phyloP scores from a whole-genome alignment of 2,329 filamentous ascomycete species.

The Pleurostoma richardsiae region DNA sequence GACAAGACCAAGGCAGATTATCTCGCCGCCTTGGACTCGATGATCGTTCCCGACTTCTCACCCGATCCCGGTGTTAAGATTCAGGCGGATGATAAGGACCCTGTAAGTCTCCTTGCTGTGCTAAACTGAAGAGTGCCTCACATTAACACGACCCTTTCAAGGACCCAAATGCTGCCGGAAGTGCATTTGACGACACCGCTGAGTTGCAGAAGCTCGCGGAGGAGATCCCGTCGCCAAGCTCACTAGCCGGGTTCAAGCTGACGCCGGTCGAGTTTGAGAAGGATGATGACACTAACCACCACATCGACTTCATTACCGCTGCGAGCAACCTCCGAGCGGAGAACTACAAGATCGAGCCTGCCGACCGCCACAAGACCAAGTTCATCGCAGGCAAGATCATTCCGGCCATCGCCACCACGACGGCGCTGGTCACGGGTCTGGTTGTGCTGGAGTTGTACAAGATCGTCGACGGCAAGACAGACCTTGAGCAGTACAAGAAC shows the following conservation, averaged over 20 bases:
- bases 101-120: constrained; percentile 42
- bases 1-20: constrained; percentile 68
- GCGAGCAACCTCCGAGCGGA: constrained; percentile 94
- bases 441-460: constrained; percentile 94
- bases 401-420: constrained; percentile 95
- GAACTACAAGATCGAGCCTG: constrained; percentile 94
- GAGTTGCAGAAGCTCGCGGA: constrained; percentile 69
- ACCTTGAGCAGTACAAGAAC: constrained; percentile 99
- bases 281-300: constrained; percentile 95
- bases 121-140: neutral
- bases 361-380: constrained; percentile 96
- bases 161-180: constrained; percentile 72
- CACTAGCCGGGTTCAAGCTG: constrained; percentile 82
- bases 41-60: constrained; percentile 93
- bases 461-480: constrained; percentile 91
- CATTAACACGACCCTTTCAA: constrained; percentile 14
- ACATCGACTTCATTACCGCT: constrained; percentile 98
- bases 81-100: constrained; percentile 91
- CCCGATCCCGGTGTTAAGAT: constrained; percentile 92
- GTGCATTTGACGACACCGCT: constrained; percentile 64
- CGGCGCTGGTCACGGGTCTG: constrained; percentile 88
- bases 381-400: constrained; percentile 99
- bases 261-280: constrained; percentile 93
- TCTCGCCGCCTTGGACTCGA: constrained; percentile 74
- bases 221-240: constrained; percentile 72